phyloP scores from a whole-genome alignment of 2,329 filamentous ascomycete genomes.

The Trichoderma guizhouense region DNA sequence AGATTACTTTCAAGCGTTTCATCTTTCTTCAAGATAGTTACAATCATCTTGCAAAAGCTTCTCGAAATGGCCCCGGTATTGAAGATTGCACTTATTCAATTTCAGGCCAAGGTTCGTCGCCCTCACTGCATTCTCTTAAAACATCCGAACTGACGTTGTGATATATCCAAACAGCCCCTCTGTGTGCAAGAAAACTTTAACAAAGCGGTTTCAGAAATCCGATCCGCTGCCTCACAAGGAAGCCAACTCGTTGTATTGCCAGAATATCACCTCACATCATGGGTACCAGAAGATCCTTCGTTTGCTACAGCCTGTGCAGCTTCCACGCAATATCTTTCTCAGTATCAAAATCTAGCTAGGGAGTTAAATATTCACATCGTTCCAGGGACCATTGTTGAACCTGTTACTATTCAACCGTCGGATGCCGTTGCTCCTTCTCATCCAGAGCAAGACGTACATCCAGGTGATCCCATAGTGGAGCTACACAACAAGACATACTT shows the following conservation, averaged over 20 bases:
- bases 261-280: slow-evolving; percentile 8
- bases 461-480: not conserved
- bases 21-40: not conserved
- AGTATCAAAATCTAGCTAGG: not conserved
- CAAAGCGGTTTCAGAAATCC: not conserved
- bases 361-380: not conserved
- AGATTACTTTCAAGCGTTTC: too few species aligned
- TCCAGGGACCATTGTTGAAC: slow-evolving; percentile 3
- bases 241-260: not conserved
- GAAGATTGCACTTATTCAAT: not conserved
- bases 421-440: not conserved
- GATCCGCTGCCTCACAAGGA: slow-evolving; percentile 1
- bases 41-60: not conserved
- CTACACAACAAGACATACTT: slow-evolving; percentile 5
- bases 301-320: not conserved
- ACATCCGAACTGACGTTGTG: not conserved
- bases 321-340: not conserved
- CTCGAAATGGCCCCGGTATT: not conserved
- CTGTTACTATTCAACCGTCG: not conserved
- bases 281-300: not conserved
- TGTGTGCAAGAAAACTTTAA: not conserved
- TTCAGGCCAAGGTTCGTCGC: not conserved
- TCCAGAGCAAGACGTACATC: not conserved
- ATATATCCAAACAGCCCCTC: not conserved
- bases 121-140: not conserved